Base-by-base conservation (phyloP, 495 filamentous ascomycete genomes). In the Baudoinia panamericana region DNA sequence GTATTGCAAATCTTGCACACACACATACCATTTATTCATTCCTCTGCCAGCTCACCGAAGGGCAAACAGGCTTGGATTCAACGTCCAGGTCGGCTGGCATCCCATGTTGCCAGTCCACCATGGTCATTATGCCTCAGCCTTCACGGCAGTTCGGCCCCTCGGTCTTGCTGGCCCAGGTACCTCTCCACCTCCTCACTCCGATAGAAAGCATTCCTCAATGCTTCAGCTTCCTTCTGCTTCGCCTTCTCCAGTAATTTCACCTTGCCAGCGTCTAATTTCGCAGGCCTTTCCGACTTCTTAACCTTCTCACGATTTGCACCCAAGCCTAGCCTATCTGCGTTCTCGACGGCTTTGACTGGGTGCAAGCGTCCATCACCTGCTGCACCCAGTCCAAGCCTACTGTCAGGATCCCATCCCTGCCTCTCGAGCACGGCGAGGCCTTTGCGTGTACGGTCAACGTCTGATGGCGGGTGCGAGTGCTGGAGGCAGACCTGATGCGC, bases 381-480 rank as follows among this genome's bases (percentile, higher is more conserved):
- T 15, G 67, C 68, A 0, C 87, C 87, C 0, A 96, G 68, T 0
- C 87, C 87, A 5, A 62, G 51, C 17, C 84, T 62, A 25, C 73
- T 68, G 60, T 96, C 86, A 0, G 82, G 85, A 56, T 94, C 82
- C 82, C 84, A 96, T 26, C 88, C 87, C 47, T 84, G 76, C 1
- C 75, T 67, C 22, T 77, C 68, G 2, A 96, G 73, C 35, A 82
- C 77, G 39, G 70, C 68, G 6, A 96, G 66, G 0, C 87, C 87
- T 57, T 75, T 73, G 25, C 81, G 71, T 2, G 67, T 69, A n/a
- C 87, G 78, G 57, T 93, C 80, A 1, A 93, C 61, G 40, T 80
- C 71, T 0, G 85, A 93, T 1, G 88, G 88, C 0, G 86, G 84
- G 50, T 86, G 74, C 0, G 84, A 86, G 53, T 93, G 84, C 12